These are phyloP conservation scores for Aspergillus calidoustus DNA, from an alignment of 2,329 filamentous ascomycete genomes.

Conservation along the genomic window DNA sequence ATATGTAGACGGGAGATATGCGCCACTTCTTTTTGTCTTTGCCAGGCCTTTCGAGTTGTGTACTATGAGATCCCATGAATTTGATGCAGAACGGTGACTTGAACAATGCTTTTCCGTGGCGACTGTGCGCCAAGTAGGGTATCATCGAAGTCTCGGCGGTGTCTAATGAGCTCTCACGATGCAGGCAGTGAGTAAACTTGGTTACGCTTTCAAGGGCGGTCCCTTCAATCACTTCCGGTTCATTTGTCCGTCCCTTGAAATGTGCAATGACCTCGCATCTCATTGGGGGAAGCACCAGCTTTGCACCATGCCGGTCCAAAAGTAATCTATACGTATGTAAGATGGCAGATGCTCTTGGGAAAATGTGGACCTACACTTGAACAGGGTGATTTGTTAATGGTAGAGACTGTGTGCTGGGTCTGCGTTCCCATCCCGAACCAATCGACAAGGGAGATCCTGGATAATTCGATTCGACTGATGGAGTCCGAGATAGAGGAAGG, in stretches of 20 bases:
- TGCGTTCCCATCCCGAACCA: conserved; percentile 7
- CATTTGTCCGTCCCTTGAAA: conserved; percentile 1
- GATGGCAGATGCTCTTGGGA: neutral
- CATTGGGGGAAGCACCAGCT: conserved; percentile 6
- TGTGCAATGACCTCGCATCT: conserved; percentile 8
- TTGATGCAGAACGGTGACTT: neutral
- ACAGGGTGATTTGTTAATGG: neutral
- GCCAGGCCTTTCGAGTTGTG: conserved; percentile 3
- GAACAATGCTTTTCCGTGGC: neutral
- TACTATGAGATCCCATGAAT: conserved; percentile 15
- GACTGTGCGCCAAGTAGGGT: conserved; percentile 8
- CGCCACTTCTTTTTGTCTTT: neutral
- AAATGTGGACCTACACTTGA: conserved; percentile 6
- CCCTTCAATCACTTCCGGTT: conserved; percentile 12
- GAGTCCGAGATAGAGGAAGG: neutral
- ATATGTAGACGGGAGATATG: conserved; percentile 8
- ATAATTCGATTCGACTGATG: neutral
- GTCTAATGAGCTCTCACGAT: neutral
- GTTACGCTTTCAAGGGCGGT: conserved; percentile 2
- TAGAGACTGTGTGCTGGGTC: conserved; percentile 2
- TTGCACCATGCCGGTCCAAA: neutral
- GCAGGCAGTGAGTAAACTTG: conserved; percentile 8
- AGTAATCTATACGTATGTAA: conserved; percentile 1
- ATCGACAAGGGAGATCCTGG: conserved; percentile 1
- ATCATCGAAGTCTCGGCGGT: conserved; percentile 10